Evolutionary conservation across 1,139 yeast genomes (phyloP), one percentile per base, ranked within the genome.

Genomic region (Lodderomyces theae): DNA sequence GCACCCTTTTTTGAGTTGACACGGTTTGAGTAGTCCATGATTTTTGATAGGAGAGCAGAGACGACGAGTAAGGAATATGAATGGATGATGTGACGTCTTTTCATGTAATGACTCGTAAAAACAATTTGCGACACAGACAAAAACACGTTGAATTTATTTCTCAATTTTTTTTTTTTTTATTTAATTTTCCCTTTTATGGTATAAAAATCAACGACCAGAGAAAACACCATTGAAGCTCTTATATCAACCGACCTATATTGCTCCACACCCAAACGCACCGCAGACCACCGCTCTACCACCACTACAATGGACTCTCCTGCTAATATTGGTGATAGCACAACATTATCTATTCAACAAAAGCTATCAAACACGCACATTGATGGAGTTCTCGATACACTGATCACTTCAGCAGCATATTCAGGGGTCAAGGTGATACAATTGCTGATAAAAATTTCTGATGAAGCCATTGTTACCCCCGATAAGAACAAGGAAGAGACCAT

Each of bases 231-330:
- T n/a, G n/a, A n/a, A n/a, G 26, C n/a, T 11, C 4, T 5, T 25
- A 25, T n/a, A 25, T 16, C 15, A 5, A 25, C 29, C 4, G 8
- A 25, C 15, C 8, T n/a, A 15, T 12, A 24, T 16, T 16, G 25
- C 5, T 23, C 13, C n/a, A 26, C 11, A 17, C 7, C 31, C 12
- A 35, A n/a, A 12, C 31, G 12, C 12, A 15, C 37, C 5, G 13
- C 8, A 10, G 11, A 6, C 11, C 11, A 6, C 11, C 11, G 8
- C 11, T 26, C 9, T 26, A 21, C 12, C 32, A 15, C 35, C n/a
- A n/a, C n/a, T n/a, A n/a, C n/a, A 19, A 71, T 71, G 76, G 77
- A 72, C 38, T 69, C 75, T 9, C 77, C 77, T n/a, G 54, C 68
- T 39, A 56, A 67, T 42, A 57, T 66, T 24, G 77, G 77, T 36